Conservation (phyloP, 495 filamentous ascomycete species). For the Tuber magnatum region DNA sequence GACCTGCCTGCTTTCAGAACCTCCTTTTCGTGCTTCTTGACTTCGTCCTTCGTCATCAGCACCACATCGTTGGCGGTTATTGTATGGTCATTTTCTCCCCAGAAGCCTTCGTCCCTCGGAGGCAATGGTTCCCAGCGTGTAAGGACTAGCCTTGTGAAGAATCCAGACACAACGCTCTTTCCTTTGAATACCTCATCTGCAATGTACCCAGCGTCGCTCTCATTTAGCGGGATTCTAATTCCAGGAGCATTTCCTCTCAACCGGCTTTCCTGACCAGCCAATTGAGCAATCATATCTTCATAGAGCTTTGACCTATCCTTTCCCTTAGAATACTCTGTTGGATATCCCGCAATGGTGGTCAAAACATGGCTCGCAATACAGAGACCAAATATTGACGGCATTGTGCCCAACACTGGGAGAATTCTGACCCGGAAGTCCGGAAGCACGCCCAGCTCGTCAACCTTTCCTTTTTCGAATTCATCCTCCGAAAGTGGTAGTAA, state of each 20-base stretch:
- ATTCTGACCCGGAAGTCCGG: constrained; percentile 92
- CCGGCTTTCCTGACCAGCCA: constrained; percentile 64
- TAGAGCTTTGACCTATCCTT: constrained; percentile 87
- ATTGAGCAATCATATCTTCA: constrained; percentile 62
- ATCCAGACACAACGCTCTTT: constrained; percentile 71
- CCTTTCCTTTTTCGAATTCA: constrained; percentile 78
- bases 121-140: constrained; percentile 63
- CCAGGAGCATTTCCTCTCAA: constrained; percentile 60
- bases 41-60: constrained; percentile 94
- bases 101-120: constrained; percentile 43
- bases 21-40: constrained; percentile 67
- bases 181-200: constrained; percentile 85
- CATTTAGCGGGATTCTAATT: constrained; percentile 67
- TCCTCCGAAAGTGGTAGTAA: constrained; percentile 80
- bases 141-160: constrained; percentile 68
- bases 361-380: constrained; percentile 86
- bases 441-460: constrained; percentile 77
- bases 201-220: constrained; percentile 73
- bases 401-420: constrained; percentile 86
- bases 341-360: constrained; percentile 76
- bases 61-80: constrained; percentile 65
- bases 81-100: constrained; percentile 63
- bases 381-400: constrained; percentile 94
- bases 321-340: constrained; percentile 69
- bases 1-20: constrained; percentile 63